Evolutionary conservation across 495 filamentous ascomycete species (phyloP).

Genomic region (Chaetomium cochliodes): DNA sequence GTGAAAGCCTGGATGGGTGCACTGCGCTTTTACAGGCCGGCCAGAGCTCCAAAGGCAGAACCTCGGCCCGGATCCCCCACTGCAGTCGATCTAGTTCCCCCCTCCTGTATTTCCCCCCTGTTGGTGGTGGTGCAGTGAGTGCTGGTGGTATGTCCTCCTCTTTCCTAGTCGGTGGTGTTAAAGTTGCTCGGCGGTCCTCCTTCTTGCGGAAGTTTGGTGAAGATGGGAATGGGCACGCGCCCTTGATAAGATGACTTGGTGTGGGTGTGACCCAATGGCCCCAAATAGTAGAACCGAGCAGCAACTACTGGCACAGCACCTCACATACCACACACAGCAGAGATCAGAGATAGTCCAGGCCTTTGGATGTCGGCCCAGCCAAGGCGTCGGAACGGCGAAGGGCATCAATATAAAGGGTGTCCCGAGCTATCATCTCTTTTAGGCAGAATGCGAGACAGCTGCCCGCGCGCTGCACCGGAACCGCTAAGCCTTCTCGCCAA

Average conservation of each 20-base stretch:
- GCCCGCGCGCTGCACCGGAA: conserved; percentile 23
- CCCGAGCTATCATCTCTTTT: conserved; percentile 16
- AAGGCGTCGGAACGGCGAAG: conserved; percentile 28
- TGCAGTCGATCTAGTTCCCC: neutral
- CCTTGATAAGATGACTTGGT: conserved; percentile 19
- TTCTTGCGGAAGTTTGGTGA: neutral
- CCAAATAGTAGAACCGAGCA: conserved; percentile 1
- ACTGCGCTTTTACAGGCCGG: conserved; percentile 2
- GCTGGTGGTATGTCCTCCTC: neutral
- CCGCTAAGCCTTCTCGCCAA: conserved; percentile 29
- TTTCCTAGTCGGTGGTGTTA: neutral
- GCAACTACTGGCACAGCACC: too few relatives aligned
- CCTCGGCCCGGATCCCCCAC: conserved; percentile 1
- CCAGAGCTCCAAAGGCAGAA: conserved; percentile 8
- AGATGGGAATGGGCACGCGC: conserved; percentile 16
- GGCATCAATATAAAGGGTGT: conserved; percentile 27
- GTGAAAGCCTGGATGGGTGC: neutral
- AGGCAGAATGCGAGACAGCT: conserved; percentile 26
- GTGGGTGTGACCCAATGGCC: neutral
- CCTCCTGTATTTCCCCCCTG: neutral
- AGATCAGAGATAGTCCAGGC: neutral
- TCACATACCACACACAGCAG: too few relatives aligned
- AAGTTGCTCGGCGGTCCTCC: neutral
- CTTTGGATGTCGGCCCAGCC: conserved; percentile 26
- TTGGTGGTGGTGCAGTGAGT: neutral